These are phyloP conservation scores for Aphanomyces astaci DNA, from an alignment of 352 stramenopile genomes.

Conservation along the genomic window DNA sequence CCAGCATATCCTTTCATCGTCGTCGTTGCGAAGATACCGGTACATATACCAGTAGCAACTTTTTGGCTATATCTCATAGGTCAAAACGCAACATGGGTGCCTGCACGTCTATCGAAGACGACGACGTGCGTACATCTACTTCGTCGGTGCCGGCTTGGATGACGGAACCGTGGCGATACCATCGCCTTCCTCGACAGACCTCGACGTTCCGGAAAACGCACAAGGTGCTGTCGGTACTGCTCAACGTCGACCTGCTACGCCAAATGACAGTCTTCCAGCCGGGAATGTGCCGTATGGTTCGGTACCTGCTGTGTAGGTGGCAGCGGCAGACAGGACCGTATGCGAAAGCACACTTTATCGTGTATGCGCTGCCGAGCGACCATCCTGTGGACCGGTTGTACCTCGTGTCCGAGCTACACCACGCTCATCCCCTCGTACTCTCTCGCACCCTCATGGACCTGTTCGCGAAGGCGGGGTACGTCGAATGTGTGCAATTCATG, in stretches of 20 bases:
- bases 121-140: too few relatives aligned
- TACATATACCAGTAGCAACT: too few relatives aligned
- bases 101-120: too few relatives aligned
- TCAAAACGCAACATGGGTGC: too few relatives aligned
- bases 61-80: too few relatives aligned
- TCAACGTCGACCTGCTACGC: background rate
- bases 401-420: background rate
- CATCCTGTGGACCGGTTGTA: background rate
- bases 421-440: background rate
- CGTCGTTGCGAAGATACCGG: too few relatives aligned
- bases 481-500: constrained; percentile 1
- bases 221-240: constrained; percentile 21
- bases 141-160: too few relatives aligned
- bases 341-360: background rate
- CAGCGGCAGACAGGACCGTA: background rate
- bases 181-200: too few relatives aligned
- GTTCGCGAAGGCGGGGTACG: background rate
- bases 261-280: background rate
- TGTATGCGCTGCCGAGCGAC: background rate
- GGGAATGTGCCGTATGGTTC: background rate
- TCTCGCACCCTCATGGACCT: background rate
- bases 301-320: background rate
- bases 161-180: too few relatives aligned
- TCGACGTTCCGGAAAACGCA: too few relatives aligned
- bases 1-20: too few relatives aligned